Evolutionary conservation across 305 asterid species (phyloP), one percentile per base, ranked within the genome.

Genomic region (Galium porrigens): DNA sequence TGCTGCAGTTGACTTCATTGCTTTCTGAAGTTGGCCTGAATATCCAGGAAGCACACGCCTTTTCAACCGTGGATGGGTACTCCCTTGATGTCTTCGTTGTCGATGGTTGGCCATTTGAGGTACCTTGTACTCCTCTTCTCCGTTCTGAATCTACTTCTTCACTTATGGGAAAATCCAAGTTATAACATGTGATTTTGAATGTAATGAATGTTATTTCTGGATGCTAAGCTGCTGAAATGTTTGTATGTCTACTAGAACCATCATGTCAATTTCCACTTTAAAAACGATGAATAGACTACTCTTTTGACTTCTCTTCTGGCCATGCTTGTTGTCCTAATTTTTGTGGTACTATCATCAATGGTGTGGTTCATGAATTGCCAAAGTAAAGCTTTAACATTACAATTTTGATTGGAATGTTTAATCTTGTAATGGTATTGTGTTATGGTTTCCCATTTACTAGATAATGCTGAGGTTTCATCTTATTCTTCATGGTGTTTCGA

Each of bases 101-200:
- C 77, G 94, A 89, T 73, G 98, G 96, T 70, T 91, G 96, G 98
- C 88, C 83, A 55, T 74, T 68, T 72, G 96, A 91, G 95, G 98
- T 89, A 84, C 68, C 46, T 60, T n/a, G 49, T 36, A 63, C 46
- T 72, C 59, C 57, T 15, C 37, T 56, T 60, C 65, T 65, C 39
- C 17, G 63, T 25, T 49, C 55, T 25, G 20, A 59, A 33, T 7
- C 20, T 12, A 10, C 15, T 6, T n/a, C 11, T 39, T 59, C 51
- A 29, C 37, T 39, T 32, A 32, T 66, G 58, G 27, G 56, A 3
- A 29, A 14, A 25, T 20, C 33, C 14, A 59, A 25, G 34, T 9
- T 32, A 27, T 11, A 44, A 25, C 41, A 53, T 59, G 64, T 67
- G 41, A 29, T 48, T 68, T 36, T 39, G 29, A 33, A 25, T 63